phyloP scores from a whole-genome alignment of 2,329 filamentous ascomycete genomes.

The Penicillium digitatum region DNA sequence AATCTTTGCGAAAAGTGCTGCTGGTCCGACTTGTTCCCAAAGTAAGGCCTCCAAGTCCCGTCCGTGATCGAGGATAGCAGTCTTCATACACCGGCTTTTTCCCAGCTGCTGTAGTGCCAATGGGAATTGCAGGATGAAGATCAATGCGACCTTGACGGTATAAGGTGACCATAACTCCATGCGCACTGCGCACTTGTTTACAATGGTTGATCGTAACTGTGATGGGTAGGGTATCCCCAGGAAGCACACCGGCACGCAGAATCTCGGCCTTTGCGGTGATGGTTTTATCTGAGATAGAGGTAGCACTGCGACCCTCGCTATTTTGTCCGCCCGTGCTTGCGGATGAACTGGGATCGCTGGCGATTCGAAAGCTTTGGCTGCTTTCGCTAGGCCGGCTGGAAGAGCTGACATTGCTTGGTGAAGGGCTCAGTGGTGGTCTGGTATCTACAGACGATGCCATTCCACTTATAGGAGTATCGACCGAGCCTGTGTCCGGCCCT shows the following conservation, averaged over 20 bases:
- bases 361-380: conserved; percentile 56
- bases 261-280: conserved; percentile 85
- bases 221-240: conserved; percentile 77
- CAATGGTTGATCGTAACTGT: conserved; percentile 81
- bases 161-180: conserved; percentile 87
- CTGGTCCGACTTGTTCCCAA: conserved; percentile 80
- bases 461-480: conserved; percentile 44
- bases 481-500: conserved; percentile 44
- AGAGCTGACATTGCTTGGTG: conserved; percentile 65
- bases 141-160: conserved; percentile 91
- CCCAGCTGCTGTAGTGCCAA: conserved; percentile 60
- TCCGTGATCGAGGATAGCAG: conserved; percentile 80
- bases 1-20: conserved; percentile 91
- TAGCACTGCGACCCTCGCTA: conserved; percentile 51
- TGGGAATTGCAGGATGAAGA: conserved; percentile 61
- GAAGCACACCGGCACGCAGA: conserved; percentile 74
- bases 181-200: conserved; percentile 83
- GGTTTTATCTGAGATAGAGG: conserved; percentile 63
- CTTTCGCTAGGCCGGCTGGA: conserved; percentile 67
- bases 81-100: conserved; percentile 73
- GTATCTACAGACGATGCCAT: conserved; percentile 31
- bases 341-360: conserved; percentile 43
- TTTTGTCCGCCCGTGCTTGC: conserved; percentile 38
- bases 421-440: conserved; percentile 45
- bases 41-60: conserved; percentile 79